These are phyloP conservation scores for Glycyrrhiza uralensis DNA, from an alignment of 306 rosid genomes.

Conservation along the genomic window DNA sequence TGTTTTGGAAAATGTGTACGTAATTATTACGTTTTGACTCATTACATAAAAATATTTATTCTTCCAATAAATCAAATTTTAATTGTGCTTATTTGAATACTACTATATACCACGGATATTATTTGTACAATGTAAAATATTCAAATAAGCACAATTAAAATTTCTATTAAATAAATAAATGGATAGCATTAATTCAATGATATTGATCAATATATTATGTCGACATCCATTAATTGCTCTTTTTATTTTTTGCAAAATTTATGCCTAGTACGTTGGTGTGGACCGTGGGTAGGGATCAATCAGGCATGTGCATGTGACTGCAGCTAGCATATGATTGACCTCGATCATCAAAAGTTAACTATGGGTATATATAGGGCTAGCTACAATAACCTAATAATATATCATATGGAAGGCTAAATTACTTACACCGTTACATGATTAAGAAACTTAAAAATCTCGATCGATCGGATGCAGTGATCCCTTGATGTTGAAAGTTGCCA, in stretches of 20 bases:
- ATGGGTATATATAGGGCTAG: background rate
- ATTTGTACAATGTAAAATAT: background rate
- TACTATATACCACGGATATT: no score
- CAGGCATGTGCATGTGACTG: background rate
- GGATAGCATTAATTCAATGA: background rate
- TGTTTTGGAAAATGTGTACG: no score
- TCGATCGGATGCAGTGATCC: constrained; percentile 6
- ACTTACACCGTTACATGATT: constrained; percentile 4
- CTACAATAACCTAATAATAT: constrained; percentile 16
- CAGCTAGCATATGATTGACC: constrained; percentile 2
- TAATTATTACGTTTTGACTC: no score
- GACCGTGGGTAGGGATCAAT: background rate
- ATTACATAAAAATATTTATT: no score
- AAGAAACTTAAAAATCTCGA: constrained; percentile 18
- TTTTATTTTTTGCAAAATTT: no score
- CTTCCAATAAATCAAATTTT: no score
- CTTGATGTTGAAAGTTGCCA: constrained; percentile 32
- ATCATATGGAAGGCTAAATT: constrained; percentile 1
- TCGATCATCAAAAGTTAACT: constrained; percentile 1
- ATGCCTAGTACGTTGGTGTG: no score
- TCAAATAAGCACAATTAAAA: background rate
- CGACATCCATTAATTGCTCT: no score
- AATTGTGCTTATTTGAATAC: no score
- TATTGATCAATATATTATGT: no score
- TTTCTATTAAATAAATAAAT: background rate